Conservation (phyloP, 192 early-diverging fungal genomes). For the Chytriomyces confervae region DNA sequence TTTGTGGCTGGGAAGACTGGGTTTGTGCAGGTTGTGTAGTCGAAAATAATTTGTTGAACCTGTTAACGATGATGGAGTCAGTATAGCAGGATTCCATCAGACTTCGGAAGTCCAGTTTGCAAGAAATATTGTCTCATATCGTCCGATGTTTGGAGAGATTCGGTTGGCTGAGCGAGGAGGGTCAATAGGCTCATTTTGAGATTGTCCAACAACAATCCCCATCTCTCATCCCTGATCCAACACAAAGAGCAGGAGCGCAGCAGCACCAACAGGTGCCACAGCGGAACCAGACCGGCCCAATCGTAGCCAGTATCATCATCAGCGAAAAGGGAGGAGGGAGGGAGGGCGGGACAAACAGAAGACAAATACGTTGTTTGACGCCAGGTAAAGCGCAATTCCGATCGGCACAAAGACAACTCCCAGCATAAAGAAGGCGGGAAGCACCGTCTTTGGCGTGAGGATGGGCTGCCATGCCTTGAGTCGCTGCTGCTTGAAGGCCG, state of each 20-base stretch:
- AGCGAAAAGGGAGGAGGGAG: not conserved
- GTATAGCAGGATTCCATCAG: no score
- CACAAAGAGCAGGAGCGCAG: no score
- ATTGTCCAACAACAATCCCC: constrained; percentile 7
- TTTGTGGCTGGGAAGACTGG: constrained; percentile 22
- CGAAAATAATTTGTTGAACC: constrained; percentile 87
- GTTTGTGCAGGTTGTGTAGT: constrained; percentile 87
- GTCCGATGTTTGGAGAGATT: no score
- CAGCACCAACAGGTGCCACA: no score
- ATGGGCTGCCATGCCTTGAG: constrained; percentile 99
- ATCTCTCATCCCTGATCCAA: not conserved
- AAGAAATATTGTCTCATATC: no score
- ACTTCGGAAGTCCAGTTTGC: no score
- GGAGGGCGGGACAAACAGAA: not conserved
- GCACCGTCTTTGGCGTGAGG: constrained; percentile 95
- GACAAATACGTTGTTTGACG: constrained; percentile 75
- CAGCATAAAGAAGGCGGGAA: constrained; percentile 93
- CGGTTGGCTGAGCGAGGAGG: no score
- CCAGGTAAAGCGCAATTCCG: constrained; percentile 88
- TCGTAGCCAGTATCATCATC: no score
- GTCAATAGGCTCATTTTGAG: not conserved
- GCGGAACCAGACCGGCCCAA: no score
- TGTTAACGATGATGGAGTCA: constrained; percentile 22
- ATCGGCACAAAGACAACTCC: constrained; percentile 96
- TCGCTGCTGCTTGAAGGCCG: constrained; percentile 99